phyloP scores from a whole-genome alignment of 2,329 filamentous ascomycete genomes.

The Penicillium sp. region DNA sequence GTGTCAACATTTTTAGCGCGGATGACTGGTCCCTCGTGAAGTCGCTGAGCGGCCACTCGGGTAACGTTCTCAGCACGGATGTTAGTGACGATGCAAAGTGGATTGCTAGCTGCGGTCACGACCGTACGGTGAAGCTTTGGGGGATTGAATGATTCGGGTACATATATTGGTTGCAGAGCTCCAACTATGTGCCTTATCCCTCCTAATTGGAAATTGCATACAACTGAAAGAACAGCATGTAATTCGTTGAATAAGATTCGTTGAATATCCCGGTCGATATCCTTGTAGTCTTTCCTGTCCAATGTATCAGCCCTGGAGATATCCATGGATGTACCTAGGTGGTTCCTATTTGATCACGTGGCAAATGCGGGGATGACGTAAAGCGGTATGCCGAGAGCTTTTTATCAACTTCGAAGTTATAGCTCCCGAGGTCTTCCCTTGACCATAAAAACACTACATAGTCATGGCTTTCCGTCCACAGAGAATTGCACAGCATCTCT shows the following conservation, averaged over 20 bases:
- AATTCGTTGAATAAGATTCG: not conserved
- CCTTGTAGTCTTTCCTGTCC: not conserved
- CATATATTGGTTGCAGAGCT: not conserved
- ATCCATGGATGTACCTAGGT: no score
- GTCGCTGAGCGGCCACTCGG: conserved; percentile 83
- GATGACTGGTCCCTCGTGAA: conserved; percentile 94
- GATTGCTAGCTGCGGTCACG: conserved; percentile 93
- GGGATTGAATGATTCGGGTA: conserved; percentile 66
- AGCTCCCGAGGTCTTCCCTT: not conserved
- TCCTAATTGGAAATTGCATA: not conserved
- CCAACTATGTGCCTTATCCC: not conserved
- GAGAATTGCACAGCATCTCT: conserved; percentile 11
- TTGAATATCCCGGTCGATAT: not conserved
- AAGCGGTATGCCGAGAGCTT: conserved; percentile 5
- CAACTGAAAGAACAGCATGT: not conserved
- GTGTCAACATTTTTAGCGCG: conserved; percentile 91
- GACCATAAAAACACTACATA: not conserved
- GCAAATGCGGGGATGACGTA: conserved; percentile 22
- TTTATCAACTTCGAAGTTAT: not conserved
- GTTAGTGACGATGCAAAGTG: conserved; percentile 80
- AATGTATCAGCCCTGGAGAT: not conserved
- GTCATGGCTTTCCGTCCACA: conserved; percentile 15
- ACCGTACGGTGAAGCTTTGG: conserved; percentile 95
- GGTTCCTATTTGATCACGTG: conserved; percentile 7
- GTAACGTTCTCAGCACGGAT: conserved; percentile 87